phyloP scores from a whole-genome alignment of 805 yeast genomes.

The Candida coleopterorum region DNA sequence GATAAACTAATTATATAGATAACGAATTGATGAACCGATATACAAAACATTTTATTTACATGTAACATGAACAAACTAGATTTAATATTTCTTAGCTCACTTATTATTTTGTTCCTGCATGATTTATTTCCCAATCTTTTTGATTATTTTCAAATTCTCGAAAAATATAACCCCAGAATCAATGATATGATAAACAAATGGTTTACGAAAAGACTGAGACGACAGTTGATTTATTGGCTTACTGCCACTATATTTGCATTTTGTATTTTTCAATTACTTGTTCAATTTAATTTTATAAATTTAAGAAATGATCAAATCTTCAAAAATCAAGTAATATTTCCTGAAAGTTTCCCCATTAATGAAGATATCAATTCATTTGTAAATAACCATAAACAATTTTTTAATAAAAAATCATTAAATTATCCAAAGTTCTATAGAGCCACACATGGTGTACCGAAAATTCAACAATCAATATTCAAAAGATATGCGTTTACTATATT shows the following conservation, averaged over 20 bases:
- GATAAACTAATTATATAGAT: conserved; percentile 5
- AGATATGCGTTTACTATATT: conserved; percentile 10
- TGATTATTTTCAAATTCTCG: too few species aligned
- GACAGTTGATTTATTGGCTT: conserved; percentile 2
- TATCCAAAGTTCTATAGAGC: conserved; percentile 5
- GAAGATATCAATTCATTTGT: neutral
- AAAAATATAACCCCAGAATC: neutral
- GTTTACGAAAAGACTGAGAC: conserved; percentile 1
- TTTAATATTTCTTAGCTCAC: too few species aligned
- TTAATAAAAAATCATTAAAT: conserved; percentile 2
- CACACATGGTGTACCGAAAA: neutral
- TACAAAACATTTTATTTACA: too few species aligned
- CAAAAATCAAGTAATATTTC: conserved; percentile 7
- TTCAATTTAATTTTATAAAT: neutral
- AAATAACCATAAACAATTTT: conserved; percentile 1
- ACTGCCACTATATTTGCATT: conserved; percentile 1
- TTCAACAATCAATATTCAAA: conserved; percentile 5
- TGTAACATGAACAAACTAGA: too few species aligned
- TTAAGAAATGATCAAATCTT: neutral
- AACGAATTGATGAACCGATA: too few species aligned
- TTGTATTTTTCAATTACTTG: neutral
- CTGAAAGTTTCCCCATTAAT: conserved; percentile 1
- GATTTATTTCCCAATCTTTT: neutral
- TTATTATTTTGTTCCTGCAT: neutral
- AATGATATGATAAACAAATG: neutral